A percentile compares a stretch with the other conserved stretches of the same genome.
Evolutionary conservation across 2,329 filamentous ascomycete genomes (phyloP).

Genomic region (Davidsoniella neocaledoniae): DNA sequence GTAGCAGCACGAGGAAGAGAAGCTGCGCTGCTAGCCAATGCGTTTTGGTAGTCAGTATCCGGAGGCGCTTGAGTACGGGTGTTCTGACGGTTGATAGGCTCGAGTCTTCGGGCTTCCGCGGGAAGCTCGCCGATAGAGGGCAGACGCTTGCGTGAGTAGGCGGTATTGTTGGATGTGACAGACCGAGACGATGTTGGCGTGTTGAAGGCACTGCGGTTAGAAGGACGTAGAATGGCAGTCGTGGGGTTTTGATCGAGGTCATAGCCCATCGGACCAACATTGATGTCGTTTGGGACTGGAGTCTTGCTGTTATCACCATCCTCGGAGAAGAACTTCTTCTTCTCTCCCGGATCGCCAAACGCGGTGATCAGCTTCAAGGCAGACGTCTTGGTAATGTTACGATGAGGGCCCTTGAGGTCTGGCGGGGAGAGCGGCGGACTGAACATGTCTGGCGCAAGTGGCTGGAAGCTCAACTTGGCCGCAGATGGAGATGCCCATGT

Average conservation of each 20-base stretch:
- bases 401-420: slow-evolving; percentile 35
- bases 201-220: slow-evolving; percentile 50
- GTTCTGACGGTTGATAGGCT: not conserved
- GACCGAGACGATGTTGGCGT: slow-evolving; percentile 52
- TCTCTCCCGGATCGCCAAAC: slow-evolving; percentile 49
- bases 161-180: slow-evolving; percentile 34
- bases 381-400: slow-evolving; percentile 59
- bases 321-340: slow-evolving; percentile 46
- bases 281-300: slow-evolving; percentile 32
- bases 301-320: slow-evolving; percentile 43
- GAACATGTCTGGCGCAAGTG: slow-evolving; percentile 37
- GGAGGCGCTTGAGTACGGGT: slow-evolving; percentile 3
- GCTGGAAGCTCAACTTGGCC: slow-evolving; percentile 39
- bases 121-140: slow-evolving; percentile 55
- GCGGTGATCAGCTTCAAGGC: slow-evolving; percentile 83
- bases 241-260: slow-evolving; percentile 45
- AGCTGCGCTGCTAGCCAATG: too few relatives aligned
- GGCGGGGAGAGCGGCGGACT: slow-evolving; percentile 64
- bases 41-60: not conserved
- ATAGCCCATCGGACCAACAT: slow-evolving; percentile 44
- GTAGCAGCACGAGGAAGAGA: slow-evolving; percentile 39
- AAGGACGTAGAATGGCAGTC: slow-evolving; percentile 51
- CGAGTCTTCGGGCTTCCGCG: slow-evolving; percentile 2
- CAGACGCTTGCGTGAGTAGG: slow-evolving; percentile 46
- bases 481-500: slow-evolving; percentile 79